Conservation (phyloP, 73 alveolate genomes). For the Tetrahymena borealis region DNA sequence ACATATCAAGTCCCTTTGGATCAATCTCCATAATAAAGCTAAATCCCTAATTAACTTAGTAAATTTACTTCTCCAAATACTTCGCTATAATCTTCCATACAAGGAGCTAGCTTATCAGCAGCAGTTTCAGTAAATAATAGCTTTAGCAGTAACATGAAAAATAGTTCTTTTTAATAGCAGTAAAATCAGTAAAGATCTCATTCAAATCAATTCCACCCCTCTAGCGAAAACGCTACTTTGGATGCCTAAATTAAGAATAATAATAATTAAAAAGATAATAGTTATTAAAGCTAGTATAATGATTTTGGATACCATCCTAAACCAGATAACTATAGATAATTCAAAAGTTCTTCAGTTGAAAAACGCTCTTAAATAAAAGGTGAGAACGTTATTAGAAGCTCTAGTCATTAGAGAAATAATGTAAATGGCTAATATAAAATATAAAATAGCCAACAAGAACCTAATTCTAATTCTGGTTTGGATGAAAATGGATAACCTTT, state of each 20-base stretch:
- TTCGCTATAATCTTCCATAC: neutral
- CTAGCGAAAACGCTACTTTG: neutral
- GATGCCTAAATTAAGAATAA: neutral
- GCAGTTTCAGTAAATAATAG: too few relatives aligned
- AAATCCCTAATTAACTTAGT: neutral
- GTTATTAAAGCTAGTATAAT: neutral
- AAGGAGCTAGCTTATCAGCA: neutral
- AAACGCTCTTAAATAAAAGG: neutral
- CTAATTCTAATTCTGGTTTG: too few relatives aligned
- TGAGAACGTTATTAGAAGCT: neutral
- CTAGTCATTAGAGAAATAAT: neutral
- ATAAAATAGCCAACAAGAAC: too few relatives aligned
- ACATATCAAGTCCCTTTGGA: neutral
- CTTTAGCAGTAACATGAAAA: too few relatives aligned
- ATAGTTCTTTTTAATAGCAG: too few relatives aligned
- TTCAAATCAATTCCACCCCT: neutral
- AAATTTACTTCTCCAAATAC: neutral
- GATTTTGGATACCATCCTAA: neutral
- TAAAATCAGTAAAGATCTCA: too few relatives aligned
- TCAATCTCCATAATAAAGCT: neutral
- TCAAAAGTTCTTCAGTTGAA: neutral
- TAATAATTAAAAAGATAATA: neutral
- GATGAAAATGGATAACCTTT: neutral
- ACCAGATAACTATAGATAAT: neutral
- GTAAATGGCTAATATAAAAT: neutral